A percentile compares a stretch with the other conserved stretches of the same genome.
phyloP scores from a whole-genome alignment of 2,329 filamentous ascomycete species.

The Claviceps citrina region DNA sequence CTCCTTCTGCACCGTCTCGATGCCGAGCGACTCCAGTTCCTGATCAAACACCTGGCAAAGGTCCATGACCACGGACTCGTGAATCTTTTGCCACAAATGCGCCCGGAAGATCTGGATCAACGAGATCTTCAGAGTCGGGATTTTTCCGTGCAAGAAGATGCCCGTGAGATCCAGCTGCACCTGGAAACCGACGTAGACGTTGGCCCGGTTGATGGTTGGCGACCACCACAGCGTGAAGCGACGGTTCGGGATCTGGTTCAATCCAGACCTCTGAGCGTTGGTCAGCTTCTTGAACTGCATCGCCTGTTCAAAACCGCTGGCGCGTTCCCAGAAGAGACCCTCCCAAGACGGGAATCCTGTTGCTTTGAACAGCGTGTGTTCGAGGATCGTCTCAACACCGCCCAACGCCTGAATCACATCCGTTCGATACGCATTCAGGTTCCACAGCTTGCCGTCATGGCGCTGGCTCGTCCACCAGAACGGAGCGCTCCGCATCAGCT shows the following conservation, averaged over 20 bases:
- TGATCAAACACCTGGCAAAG: slow-evolving; percentile 97
- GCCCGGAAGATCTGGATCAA: slow-evolving; percentile 98
- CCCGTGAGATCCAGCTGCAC: slow-evolving; percentile 94
- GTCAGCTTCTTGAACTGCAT: slow-evolving; percentile 99
- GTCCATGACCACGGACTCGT: slow-evolving; percentile 98
- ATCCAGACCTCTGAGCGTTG: slow-evolving; percentile 87
- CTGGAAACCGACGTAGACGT: slow-evolving; percentile 98
- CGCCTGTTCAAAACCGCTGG: slow-evolving; percentile 34
- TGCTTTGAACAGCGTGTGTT: slow-evolving; percentile 92
- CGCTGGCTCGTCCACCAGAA: slow-evolving; percentile 99
- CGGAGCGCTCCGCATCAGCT: slow-evolving; percentile 97
- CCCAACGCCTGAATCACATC: slow-evolving; percentile 93
- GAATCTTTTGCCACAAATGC: slow-evolving; percentile 99
- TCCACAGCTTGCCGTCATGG: slow-evolving; percentile 96
- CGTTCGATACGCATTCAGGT: slow-evolving; percentile 85
- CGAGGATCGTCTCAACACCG: slow-evolving; percentile 93
- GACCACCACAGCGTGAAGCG: slow-evolving; percentile 98
- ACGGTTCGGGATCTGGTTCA: slow-evolving; percentile 97
- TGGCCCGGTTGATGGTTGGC: slow-evolving; percentile 81
- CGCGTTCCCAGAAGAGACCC: slow-evolving; percentile 74
- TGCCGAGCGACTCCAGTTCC: slow-evolving; percentile 85
- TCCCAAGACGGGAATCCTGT: slow-evolving; percentile 97
- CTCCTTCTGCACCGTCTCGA: slow-evolving; percentile 97
- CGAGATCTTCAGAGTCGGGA: slow-evolving; percentile 93
- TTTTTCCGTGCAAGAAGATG: slow-evolving; percentile 98